A percentile compares a stretch with the other conserved stretches of the same genome.
Evolutionary conservation across 1,284 basidiomycete genomes (phyloP).

Genomic region (Cutaneotrichosporon sp.): DNA sequence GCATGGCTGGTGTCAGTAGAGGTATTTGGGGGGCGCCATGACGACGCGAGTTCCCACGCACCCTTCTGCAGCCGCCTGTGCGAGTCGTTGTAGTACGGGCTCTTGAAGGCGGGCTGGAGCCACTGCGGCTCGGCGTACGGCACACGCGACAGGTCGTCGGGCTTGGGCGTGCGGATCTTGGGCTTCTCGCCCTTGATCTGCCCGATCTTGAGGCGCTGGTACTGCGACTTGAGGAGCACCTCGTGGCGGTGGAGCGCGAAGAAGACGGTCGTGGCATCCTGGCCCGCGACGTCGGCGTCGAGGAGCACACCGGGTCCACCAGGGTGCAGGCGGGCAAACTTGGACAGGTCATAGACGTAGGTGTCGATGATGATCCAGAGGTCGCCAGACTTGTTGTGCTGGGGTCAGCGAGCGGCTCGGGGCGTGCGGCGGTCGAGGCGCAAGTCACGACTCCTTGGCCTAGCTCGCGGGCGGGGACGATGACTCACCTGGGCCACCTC

Average conservation of each 20-base stretch:
- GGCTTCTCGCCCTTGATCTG: conserved; percentile 65
- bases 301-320: conserved; percentile 76
- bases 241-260: conserved; percentile 80
- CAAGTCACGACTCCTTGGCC: neutral
- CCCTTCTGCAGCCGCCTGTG: conserved; percentile 55
- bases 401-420: neutral
- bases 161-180: conserved; percentile 60
- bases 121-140: conserved; percentile 89
- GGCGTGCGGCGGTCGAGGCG: too few species aligned
- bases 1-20: conserved; percentile 27
- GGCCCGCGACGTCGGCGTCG: conserved; percentile 67
- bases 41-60: conserved; percentile 7
- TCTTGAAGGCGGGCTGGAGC: conserved; percentile 74
- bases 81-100: conserved; percentile 77
- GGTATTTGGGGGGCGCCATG: too few species aligned
- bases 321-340: conserved; percentile 77
- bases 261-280: conserved; percentile 84
- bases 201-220: conserved; percentile 69
- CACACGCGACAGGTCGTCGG: conserved; percentile 63
- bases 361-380: conserved; percentile 81
- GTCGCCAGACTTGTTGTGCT: conserved; percentile 77
- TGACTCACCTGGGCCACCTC: conserved; percentile 55
- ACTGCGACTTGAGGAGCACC: conserved; percentile 72
- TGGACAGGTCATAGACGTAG: conserved; percentile 76
- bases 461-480: neutral